Conservation (phyloP, 169 alveolate genomes). For the Babesia caballi region DNA sequence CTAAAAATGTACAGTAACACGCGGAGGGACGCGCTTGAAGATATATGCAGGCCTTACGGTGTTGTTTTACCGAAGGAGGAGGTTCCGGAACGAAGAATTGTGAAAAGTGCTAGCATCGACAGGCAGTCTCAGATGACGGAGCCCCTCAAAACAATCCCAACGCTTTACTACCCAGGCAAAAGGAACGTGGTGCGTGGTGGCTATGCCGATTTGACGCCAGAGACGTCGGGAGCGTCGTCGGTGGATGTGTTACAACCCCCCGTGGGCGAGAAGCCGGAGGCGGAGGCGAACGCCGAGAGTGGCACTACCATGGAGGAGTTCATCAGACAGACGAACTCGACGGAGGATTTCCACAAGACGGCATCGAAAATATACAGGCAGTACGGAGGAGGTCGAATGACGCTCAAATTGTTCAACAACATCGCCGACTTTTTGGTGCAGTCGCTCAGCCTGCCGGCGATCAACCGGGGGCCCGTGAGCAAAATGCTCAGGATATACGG, state of each 20-base stretch:
- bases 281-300: background rate
- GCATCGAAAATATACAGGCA: constrained; percentile 33
- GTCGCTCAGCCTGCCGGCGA: constrained; percentile 43
- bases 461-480: constrained; percentile 21
- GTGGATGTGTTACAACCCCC: background rate
- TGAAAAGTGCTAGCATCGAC: background rate
- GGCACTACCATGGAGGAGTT: background rate
- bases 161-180: background rate
- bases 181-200: background rate
- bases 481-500: constrained; percentile 17
- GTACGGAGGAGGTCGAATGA: constrained; percentile 43
- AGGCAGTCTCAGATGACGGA: background rate
- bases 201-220: background rate
- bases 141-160: background rate
- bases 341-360: constrained; percentile 13
- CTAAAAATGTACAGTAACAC: constrained; percentile 45
- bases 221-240: background rate
- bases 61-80: background rate
- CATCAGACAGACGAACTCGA: constrained; percentile 9
- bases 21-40: constrained; percentile 1
- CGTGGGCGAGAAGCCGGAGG: background rate
- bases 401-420: constrained; percentile 50
- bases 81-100: background rate
- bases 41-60: constrained; percentile 21
- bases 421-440: constrained; percentile 31